phyloP scores from a whole-genome alignment of 208 protist species.

The Acanthamoeba healyi region DNA sequence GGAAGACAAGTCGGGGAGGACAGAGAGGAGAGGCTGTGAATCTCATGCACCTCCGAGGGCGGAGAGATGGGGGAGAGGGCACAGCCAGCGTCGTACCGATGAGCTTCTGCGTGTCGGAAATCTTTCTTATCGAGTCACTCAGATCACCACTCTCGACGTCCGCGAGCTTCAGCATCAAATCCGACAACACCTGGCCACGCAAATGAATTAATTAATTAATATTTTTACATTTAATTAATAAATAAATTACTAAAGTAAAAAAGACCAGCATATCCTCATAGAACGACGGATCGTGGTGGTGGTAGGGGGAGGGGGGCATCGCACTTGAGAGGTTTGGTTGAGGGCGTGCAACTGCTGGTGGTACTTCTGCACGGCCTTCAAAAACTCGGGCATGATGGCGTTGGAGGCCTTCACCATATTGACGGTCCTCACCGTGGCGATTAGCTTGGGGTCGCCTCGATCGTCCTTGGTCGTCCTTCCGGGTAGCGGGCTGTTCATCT shows the following conservation, averaged over 20 bases:
- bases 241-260: no score
- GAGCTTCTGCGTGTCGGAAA: slow-evolving; percentile 49
- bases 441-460: slow-evolving; percentile 33
- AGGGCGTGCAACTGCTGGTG: slow-evolving; percentile 40
- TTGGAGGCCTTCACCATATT: slow-evolving; percentile 20
- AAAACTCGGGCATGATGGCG: slow-evolving; percentile 48
- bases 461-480: not conserved
- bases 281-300: no score
- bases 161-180: slow-evolving; percentile 24
- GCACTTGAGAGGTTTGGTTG: slow-evolving; percentile 43
- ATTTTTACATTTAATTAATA: no score
- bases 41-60: not conserved
- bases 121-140: slow-evolving; percentile 18
- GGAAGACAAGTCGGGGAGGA: not conserved
- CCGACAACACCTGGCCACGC: not conserved
- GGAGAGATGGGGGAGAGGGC: not conserved
- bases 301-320: not conserved
- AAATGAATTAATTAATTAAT: not conserved
- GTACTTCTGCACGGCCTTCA: slow-evolving; percentile 28
- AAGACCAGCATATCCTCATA: no score
- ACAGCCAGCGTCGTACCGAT: not conserved
- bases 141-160: slow-evolving; percentile 23
- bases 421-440: not conserved
- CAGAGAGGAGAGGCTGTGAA: not conserved
- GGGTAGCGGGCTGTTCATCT: slow-evolving; percentile 6